Evolutionary conservation across 108 stramenopile genomes (phyloP).

Genomic region (Skeletonema tropicum): DNA sequence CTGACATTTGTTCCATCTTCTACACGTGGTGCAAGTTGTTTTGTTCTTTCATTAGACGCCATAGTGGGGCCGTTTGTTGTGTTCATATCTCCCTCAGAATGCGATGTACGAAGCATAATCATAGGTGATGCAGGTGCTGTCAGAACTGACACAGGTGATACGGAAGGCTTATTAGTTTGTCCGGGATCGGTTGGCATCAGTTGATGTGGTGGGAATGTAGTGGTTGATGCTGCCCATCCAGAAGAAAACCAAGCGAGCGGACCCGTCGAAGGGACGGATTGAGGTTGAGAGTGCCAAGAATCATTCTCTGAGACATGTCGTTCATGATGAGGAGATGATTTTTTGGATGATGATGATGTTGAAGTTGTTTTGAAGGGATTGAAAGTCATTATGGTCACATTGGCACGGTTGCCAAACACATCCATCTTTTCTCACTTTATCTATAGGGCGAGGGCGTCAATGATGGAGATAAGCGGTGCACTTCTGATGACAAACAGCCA

Average conservation of each 20-base stretch:
- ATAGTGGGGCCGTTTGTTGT: background rate
- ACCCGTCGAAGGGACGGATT: background rate
- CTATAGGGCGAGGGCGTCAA: background rate
- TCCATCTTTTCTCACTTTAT: background rate
- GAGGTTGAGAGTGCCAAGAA: constrained; percentile 5
- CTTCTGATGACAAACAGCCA: too few species aligned
- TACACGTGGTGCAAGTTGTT: background rate
- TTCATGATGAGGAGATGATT: background rate
- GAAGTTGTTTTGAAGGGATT: constrained; percentile 1
- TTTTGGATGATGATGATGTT: background rate
- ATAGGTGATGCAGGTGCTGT: constrained; percentile 3
- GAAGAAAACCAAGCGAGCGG: constrained; percentile 37
- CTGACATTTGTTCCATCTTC: background rate
- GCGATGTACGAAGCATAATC: constrained; percentile 1
- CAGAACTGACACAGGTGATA: background rate
- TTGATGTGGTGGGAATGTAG: constrained; percentile 2
- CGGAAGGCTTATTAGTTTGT: background rate
- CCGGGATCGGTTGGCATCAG: background rate
- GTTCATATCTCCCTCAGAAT: constrained; percentile 9
- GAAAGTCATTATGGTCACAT: background rate
- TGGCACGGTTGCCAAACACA: background rate
- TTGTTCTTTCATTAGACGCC: background rate
- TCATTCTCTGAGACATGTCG: background rate
- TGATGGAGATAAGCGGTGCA: too few species aligned
- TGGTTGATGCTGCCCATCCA: constrained; percentile 30